Percentiles rank a stretch among this genome's conserved stretches.
Conservation (phyloP, 306 rosid species). For the Ormosia semicastrata region DNA sequence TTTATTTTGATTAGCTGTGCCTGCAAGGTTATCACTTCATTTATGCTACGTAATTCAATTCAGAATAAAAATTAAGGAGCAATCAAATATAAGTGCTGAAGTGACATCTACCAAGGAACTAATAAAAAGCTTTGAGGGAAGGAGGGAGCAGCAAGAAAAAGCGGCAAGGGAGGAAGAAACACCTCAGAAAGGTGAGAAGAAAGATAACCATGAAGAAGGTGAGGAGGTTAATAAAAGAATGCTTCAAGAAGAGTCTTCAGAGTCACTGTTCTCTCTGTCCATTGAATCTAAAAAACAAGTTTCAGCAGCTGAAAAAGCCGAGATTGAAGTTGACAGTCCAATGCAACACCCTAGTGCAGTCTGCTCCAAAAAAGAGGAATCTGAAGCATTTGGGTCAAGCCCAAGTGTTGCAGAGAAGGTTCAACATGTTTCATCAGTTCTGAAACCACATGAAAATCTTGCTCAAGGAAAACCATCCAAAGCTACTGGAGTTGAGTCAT, state of each 20-base stretch:
- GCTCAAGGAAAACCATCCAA: background rate
- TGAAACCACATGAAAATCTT: background rate
- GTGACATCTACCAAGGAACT: constrained; percentile 22
- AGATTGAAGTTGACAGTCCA: constrained; percentile 46
- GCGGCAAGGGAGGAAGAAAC: constrained; percentile 22
- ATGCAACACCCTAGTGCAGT: background rate
- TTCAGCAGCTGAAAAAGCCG: background rate
- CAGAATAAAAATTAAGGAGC: constrained; percentile 44
- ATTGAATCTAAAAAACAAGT: constrained; percentile 34
- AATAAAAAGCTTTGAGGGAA: constrained; percentile 18
- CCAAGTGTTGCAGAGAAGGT: background rate
- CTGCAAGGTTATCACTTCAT: background rate
- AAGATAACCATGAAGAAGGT: background rate
- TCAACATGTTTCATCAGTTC: background rate
- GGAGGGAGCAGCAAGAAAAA: constrained; percentile 16
- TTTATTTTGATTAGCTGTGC: background rate
- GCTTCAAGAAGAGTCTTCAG: constrained; percentile 37
- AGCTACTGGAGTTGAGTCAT: too few species aligned
- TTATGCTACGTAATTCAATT: background rate
- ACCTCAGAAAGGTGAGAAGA: background rate
- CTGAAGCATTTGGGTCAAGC: constrained; percentile 1
- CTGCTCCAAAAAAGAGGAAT: background rate
- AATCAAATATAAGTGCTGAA: constrained; percentile 22
- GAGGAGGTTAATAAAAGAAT: background rate
- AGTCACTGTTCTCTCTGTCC: constrained; percentile 49